Percentiles rank a stretch among this genome's conserved stretches.
Conservation (phyloP, 2,329 filamentous ascomycete species). For the Fusarium sp. region DNA sequence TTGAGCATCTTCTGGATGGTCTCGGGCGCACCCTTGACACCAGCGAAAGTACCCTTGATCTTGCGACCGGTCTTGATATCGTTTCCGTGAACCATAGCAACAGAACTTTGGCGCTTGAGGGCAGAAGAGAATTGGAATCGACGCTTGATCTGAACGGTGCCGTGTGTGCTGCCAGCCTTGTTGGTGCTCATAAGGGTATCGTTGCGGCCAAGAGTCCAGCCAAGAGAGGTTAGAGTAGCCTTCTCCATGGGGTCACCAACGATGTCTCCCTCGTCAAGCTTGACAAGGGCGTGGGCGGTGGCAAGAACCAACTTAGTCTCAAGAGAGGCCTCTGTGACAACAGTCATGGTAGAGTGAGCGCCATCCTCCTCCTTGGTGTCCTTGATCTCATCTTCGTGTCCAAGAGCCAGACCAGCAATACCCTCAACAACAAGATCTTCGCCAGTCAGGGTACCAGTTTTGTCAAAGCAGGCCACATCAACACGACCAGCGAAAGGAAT, state of each 20-base stretch:
- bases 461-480: conserved; percentile 97
- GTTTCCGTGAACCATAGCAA: conserved; percentile 81
- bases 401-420: conserved; percentile 86
- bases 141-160: conserved; percentile 92
- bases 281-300: conserved; percentile 94
- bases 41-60: conserved; percentile 86
- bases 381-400: conserved; percentile 67
- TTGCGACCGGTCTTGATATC: conserved; percentile 79
- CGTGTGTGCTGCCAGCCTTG: conserved; percentile 54
- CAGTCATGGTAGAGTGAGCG: conserved; percentile 80
- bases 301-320: conserved; percentile 94
- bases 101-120: conserved; percentile 93
- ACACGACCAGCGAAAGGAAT: conserved; percentile 96
- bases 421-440: conserved; percentile 97
- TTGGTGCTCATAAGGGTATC: conserved; percentile 77
- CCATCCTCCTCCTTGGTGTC: conserved; percentile 77
- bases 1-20: conserved; percentile 95
- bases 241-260: conserved; percentile 99
- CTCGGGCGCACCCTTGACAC: conserved; percentile 96
- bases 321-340: conserved; percentile 74
- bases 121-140: conserved; percentile 98
- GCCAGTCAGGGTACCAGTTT: conserved; percentile 95
- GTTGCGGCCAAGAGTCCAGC: conserved; percentile 91
- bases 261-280: conserved; percentile 94
- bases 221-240: conserved; percentile 86